Percentiles rank a stretch among this genome's conserved stretches.
phyloP scores from a whole-genome alignment of 768 basidiomycete species.

The Coprinopsis cinerea region DNA sequence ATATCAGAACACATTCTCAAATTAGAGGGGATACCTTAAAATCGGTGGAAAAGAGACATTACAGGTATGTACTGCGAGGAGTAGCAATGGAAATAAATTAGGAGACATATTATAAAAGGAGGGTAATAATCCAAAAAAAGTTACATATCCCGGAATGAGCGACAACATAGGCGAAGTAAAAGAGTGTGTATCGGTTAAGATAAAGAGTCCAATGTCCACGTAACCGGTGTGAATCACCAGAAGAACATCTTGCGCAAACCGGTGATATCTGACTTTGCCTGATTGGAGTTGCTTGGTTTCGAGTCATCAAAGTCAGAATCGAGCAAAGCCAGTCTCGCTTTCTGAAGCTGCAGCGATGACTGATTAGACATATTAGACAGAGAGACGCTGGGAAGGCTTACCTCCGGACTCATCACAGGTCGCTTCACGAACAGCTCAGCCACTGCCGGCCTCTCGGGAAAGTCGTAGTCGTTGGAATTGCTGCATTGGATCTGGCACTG shows the following conservation, averaged over 20 bases:
- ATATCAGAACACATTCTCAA: no score
- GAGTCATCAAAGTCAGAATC: slow-evolving; percentile 41
- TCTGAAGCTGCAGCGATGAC: slow-evolving; percentile 48
- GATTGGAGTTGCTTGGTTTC: slow-evolving; percentile 21
- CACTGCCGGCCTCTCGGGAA: slow-evolving; percentile 51
- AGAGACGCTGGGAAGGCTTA: slow-evolving; percentile 22
- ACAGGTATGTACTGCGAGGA: no score
- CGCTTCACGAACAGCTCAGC: slow-evolving; percentile 48
- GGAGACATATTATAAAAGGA: no score
- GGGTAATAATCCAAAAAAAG: no score
- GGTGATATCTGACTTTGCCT: slow-evolving; percentile 36
- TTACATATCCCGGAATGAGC: no score
- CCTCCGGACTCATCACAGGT: slow-evolving; percentile 67
- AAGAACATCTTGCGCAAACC: slow-evolving; percentile 49
- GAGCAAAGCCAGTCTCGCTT: slow-evolving; percentile 52
- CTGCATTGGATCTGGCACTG: slow-evolving; percentile 76
- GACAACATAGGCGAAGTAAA: no score
- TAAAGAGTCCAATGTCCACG: no score
- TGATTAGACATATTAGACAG: neutral
- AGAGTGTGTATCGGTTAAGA: no score
- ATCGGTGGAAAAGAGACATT: no score
- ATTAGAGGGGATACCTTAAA: no score
- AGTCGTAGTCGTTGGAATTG: slow-evolving; percentile 51
- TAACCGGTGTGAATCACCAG: slow-evolving; percentile 30
- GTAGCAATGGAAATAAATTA: no score